Conservation (phyloP, 1,284 basidiomycete species). For the Ganoderma lingzhi region DNA sequence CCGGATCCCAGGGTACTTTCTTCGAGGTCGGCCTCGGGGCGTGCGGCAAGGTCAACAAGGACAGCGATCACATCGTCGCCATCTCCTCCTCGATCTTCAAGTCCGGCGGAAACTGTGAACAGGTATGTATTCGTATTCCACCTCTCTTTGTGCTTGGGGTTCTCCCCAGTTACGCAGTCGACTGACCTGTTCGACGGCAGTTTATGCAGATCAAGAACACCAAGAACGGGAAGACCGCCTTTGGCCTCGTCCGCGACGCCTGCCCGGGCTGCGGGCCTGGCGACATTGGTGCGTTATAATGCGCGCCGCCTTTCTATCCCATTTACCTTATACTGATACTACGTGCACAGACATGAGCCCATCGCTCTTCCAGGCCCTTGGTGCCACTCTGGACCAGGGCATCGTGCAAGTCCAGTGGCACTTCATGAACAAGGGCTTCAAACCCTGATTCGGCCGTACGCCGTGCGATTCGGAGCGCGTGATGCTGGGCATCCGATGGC, state of each 20-base stretch:
- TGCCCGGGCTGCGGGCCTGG: conserved; percentile 42
- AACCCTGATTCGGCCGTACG: not conserved
- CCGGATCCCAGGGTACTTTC: conserved; percentile 46
- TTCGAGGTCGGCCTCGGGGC: conserved; percentile 50
- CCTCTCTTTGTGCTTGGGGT: too few relatives aligned
- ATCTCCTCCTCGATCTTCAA: conserved; percentile 43
- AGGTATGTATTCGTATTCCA: conserved; percentile 35
- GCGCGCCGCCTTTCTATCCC: not conserved
- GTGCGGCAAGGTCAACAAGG: conserved; percentile 46
- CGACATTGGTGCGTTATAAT: conserved; percentile 42
- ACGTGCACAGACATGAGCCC: conserved; percentile 40
- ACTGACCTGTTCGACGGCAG: conserved; percentile 21
- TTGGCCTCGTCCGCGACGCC: conserved; percentile 41
- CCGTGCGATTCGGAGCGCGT: not conserved
- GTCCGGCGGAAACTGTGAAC: conserved; percentile 45
- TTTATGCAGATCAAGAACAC: conserved; percentile 40
- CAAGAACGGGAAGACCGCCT: conserved; percentile 41
- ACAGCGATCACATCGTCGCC: conserved; percentile 47
- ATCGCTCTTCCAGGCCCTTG: conserved; percentile 38
- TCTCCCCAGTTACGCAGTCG: not conserved
- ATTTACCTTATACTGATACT: not conserved
- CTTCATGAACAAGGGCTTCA: conserved; percentile 35
- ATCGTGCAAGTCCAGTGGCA: conserved; percentile 39
- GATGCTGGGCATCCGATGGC: not conserved
- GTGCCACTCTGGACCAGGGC: conserved; percentile 34